Evolutionary conservation across 371 early-diverging fungal genomes (phyloP).

Genomic region (Apophysomyces variabilis): DNA sequence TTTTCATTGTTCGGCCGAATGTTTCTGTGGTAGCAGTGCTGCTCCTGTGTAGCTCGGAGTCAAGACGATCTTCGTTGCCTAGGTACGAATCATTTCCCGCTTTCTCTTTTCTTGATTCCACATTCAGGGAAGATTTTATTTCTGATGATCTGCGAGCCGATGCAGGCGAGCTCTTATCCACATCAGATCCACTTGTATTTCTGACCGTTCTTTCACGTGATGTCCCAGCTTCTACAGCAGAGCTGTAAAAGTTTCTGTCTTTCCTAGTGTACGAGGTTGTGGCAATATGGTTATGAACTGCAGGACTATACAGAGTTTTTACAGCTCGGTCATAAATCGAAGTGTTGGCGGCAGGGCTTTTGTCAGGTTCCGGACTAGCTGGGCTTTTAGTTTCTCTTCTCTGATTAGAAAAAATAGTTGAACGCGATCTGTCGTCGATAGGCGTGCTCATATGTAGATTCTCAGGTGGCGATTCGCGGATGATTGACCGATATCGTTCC

Average conservation of each 20-base stretch:
- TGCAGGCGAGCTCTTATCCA: background rate
- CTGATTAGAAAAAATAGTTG: conserved; percentile 2
- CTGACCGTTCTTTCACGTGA: background rate
- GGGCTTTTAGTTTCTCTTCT: conserved; percentile 2
- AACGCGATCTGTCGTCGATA: conserved; percentile 4
- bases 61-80: background rate
- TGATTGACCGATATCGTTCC: conserved; percentile 24
- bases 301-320: conserved; percentile 2
- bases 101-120: background rate
- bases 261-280: conserved; percentile 1
- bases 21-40: background rate
- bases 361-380: background rate
- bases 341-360: background rate
- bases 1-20: background rate
- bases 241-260: background rate
- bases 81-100: background rate
- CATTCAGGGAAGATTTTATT: background rate
- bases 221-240: background rate
- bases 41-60: background rate
- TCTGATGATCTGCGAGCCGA: background rate
- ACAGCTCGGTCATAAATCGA: background rate
- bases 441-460: conserved; percentile 17
- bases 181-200: background rate
- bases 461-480: conserved; percentile 24
- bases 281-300: background rate